Conservation (phyloP, 1,284 basidiomycete species). For the Ustilago esculenta region DNA sequence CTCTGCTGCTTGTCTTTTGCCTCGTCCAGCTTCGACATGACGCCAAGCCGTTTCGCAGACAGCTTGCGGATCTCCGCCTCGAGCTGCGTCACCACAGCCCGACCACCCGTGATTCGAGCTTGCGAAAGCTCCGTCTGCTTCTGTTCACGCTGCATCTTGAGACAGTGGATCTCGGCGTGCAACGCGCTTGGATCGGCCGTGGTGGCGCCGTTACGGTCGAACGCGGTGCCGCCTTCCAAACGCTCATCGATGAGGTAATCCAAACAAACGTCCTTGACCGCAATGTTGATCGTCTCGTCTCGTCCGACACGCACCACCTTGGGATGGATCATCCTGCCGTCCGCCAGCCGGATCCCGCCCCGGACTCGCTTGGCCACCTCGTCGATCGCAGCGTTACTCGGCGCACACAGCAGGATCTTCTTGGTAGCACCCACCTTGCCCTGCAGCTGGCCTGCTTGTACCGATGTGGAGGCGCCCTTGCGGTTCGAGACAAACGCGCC, state of each 20-base stretch:
- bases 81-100: slow-evolving; percentile 36
- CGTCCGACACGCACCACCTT: slow-evolving; percentile 91
- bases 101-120: slow-evolving; percentile 19
- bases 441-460: slow-evolving; percentile 28
- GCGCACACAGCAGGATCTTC: slow-evolving; percentile 93
- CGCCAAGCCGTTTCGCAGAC: slow-evolving; percentile 40
- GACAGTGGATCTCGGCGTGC: slow-evolving; percentile 40
- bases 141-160: slow-evolving; percentile 52
- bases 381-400: slow-evolving; percentile 98
- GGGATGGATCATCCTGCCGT: slow-evolving; percentile 73
- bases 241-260: slow-evolving; percentile 70
- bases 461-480: slow-evolving; percentile 36
- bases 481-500: slow-evolving; percentile 78
- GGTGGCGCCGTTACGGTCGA: slow-evolving; percentile 17
- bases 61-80: slow-evolving; percentile 51
- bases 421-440: slow-evolving; percentile 63
- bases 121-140: slow-evolving; percentile 53
- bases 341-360: slow-evolving; percentile 76
- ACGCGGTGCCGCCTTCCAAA: slow-evolving; percentile 22
- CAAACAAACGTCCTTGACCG: slow-evolving; percentile 85
- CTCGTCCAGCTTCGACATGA: slow-evolving; percentile 57
- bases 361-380: slow-evolving; percentile 90
- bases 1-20: slow-evolving; percentile 57
- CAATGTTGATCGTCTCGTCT: slow-evolving; percentile 80
- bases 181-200: slow-evolving; percentile 34